Base-by-base conservation (phyloP, 371 early-diverging fungal genomes). In the Blyttiomyces sp. region DNA sequence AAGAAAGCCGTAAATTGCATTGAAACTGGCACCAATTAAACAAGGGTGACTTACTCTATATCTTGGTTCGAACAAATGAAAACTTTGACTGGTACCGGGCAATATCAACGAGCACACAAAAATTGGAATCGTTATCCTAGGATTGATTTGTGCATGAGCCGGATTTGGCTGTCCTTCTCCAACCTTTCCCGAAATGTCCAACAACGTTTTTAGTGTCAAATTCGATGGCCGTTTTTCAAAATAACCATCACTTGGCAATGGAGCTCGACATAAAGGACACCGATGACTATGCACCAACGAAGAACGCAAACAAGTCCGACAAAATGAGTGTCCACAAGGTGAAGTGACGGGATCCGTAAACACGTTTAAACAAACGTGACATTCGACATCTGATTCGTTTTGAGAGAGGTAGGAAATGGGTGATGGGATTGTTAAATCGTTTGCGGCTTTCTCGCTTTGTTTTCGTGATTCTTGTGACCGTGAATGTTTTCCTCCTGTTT, bases 241-340 rank as follows among this genome's bases (percentile, higher is more conserved):
- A n/a, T 61, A 67, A 39, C 48, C 43, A 34, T 43, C 34, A 16
- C 39, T 33, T 17, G 71, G 67, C 16, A 84, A 63, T n/a, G 46
- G 43, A 30, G 58, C 39, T 7, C 83, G 67, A 57, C 85, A 84
- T 43, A 76, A 49, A 4, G 82, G 83, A 45, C 83, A 83, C 32
- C 27, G 51, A 45, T 39, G 57, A 42, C 33, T 55, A 57, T 83
- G 79, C 54, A 77, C 76, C 11, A 80, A 63, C 0, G 82, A 72
- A 19, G 70, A 59, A 28, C 80, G 73, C 4, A 84, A 54, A 54
- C 89, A 89, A 1, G 68, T 33, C 30, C 75, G 76, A 66, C 89
- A 89, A 62, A 83, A 82, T 0, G 85, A 84, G 58, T 89, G 89
- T 1, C 89, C 89, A 57, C 89, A 89, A 9, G 75, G 79, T 16